Evolutionary conservation across 495 filamentous ascomycete species (phyloP), one percentile per base, ranked within the genome.

Genomic region (Pyrenula aspistea): DNA sequence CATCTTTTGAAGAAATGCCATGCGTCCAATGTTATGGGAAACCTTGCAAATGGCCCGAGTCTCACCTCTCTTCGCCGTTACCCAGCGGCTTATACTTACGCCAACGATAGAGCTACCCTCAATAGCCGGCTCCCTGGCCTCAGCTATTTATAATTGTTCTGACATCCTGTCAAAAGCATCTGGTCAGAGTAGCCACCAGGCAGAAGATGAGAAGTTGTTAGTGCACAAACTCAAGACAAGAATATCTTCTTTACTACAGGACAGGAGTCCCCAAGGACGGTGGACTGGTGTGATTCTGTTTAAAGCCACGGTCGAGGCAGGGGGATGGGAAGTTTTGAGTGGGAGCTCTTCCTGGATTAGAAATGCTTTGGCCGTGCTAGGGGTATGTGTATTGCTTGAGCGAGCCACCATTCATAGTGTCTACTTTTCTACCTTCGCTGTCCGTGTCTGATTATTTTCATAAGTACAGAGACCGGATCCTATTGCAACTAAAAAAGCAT

Each of bases 171-270:
- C 82, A 22, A 67, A 73, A 2, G 63, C 80, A 11, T 67, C 67
- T 56, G 64, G 55, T 47, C 66, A 71, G 56, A 73, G 72, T 24
- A 77, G 80, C 49, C 62, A 69, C 58, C 83, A 80, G 62, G 73
- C 75, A 53, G 74, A 75, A 3, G 77, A 83, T 0, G 86, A 91
- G 24, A 68, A 81, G 0, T 66, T 81, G 49, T 81, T 86, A 49
- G 73, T 90, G 12, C 89, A 94, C 69, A 89, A 85, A 64, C 73
- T 91, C 55, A 87, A 84, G 64, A 90, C 86, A 21, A 83, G 88
- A 54, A 73, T 96, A 59, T 83, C 83, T 12, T 80, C 84, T 3
- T 71, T 95, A 52, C 67, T 95, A 53, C 83, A 85, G 61, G 88
- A 89, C 56, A 84, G 82, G 59, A 86, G 65, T 36, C 59, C 77